Evolutionary conservation across 495 filamentous ascomycete genomes (phyloP), one percentile per base, ranked within the genome.

Genomic region (Neurospora sp.): DNA sequence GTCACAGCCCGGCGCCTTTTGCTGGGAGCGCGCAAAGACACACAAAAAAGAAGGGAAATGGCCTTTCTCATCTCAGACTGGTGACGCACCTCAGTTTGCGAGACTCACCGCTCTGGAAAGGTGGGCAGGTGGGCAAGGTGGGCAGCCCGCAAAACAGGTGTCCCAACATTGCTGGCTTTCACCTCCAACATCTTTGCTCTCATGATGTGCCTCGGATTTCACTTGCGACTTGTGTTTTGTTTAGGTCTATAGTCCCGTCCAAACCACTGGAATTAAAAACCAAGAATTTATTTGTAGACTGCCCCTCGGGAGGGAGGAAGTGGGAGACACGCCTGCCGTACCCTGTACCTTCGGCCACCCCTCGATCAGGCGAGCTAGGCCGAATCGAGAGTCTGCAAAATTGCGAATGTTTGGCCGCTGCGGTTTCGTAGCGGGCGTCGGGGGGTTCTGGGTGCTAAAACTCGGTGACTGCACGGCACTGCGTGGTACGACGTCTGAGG

Each of bases 311-410:
- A 41, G 38, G 47, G 70, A 71, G 69, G 27, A 61, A 69, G 41
- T 71, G 73, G 53, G 39, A 27, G 59, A n/a, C 69, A 70, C 53
- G 65, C 40, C 40, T 40, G 35, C 44, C 38, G 69, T 74, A 74
- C 73, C 70, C 45, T 74, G 53, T 74, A 71, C 73, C 70, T 68
- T 65, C 12, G 27, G 27, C 14, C 53, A 65, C 53, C 27, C 47
- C 22, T 61, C 53, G 53, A 35, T 61, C 53, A 65, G 53, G 27
- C 39, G 39, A 69, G 71, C 75, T 77, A 75, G 39, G 12, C 76
- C 74, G 9, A 35, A 74, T 74, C 44, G 42, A 74, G 73, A 74
- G 68, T 78, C 74, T 73, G 76, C 73, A 76, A 77, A 77, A 79
- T 77, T 77, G 74, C 47, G 44, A 31, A 68, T 71, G 70, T 74